phyloP scores from a whole-genome alignment of 192 early-diverging fungal genomes.

The Coemansia sp. region DNA sequence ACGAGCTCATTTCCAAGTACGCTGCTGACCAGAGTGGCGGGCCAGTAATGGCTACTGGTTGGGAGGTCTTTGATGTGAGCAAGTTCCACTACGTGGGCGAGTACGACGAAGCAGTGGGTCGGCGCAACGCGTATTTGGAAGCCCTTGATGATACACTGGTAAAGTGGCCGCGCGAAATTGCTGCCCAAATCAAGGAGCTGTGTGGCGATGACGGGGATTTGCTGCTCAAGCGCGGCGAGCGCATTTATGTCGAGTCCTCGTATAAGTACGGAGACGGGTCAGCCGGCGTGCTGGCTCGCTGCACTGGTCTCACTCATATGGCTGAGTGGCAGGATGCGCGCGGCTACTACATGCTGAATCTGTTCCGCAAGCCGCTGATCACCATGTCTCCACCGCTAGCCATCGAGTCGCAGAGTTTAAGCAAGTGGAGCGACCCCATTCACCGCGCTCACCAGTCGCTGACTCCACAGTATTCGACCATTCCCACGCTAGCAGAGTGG shows the following conservation, averaged over 20 bases:
- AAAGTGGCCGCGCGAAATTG: slow-evolving; percentile 43
- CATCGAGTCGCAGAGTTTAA: slow-evolving; percentile 3
- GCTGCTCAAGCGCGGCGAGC: slow-evolving; percentile 68
- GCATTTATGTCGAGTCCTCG: slow-evolving; percentile 88
- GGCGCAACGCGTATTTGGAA: slow-evolving; percentile 82
- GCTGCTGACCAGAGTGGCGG: neutral
- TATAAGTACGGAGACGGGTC: slow-evolving; percentile 79
- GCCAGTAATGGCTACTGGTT: neutral
- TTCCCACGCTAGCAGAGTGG: slow-evolving; percentile 77
- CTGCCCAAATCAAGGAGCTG: slow-evolving; percentile 13
- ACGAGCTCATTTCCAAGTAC: slow-evolving; percentile 63
- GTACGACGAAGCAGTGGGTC: slow-evolving; percentile 73
- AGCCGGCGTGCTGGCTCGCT: slow-evolving; percentile 55
- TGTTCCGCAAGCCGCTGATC: slow-evolving; percentile 58
- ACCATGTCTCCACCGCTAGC: slow-evolving; percentile 3
- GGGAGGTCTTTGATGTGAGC: slow-evolving; percentile 60
- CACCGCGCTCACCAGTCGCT: neutral
- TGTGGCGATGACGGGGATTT: slow-evolving; percentile 33
- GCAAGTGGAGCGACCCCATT: slow-evolving; percentile 19
- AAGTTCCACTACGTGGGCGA: slow-evolving; percentile 74
- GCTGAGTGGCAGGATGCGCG: slow-evolving; percentile 61
- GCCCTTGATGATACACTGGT: slow-evolving; percentile 59
- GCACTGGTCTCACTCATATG: slow-evolving; percentile 50
- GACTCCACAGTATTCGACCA: slow-evolving; percentile 17
- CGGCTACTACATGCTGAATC: slow-evolving; percentile 60